These are phyloP conservation scores for Backusella psychrophila DNA, from an alignment of 192 early-diverging fungal species.

Conservation along the genomic window DNA sequence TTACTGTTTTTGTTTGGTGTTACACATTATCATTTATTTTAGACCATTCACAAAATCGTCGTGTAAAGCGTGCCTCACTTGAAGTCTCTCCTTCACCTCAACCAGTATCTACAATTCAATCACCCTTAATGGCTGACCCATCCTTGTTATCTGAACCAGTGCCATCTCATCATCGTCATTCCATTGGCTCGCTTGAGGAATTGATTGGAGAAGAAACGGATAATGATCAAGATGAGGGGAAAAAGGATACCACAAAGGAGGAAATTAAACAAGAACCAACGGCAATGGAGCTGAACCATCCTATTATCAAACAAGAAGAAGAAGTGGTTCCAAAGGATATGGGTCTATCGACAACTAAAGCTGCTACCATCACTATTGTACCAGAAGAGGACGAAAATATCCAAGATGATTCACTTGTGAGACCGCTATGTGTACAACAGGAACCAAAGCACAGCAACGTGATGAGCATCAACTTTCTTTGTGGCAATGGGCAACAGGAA, in stretches of 20 bases:
- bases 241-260: neutral
- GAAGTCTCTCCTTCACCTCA: neutral
- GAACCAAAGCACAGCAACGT: conserved; percentile 2
- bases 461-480: conserved; percentile 17
- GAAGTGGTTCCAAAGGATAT: neutral
- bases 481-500: neutral
- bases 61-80: conserved; percentile 5
- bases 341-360: neutral
- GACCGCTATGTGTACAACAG: neutral
- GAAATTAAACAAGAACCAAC: neutral
- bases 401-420: neutral
- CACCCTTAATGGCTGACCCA: neutral
- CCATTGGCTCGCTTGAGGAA: conserved; percentile 5
- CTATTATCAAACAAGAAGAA: neutral
- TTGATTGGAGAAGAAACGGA: conserved; percentile 4
- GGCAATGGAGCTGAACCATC: neutral
- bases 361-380: neutral
- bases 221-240: neutral
- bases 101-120: neutral
- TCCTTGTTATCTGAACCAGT: neutral
- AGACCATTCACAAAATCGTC: neutral
- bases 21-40: neutral
- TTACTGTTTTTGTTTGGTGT: neutral
- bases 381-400: neutral
- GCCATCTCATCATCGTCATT: neutral